Percentiles rank a stretch among this genome's conserved stretches.
phyloP scores from a whole-genome alignment of 345 rosid species.

The Lepidium aucheri region DNA sequence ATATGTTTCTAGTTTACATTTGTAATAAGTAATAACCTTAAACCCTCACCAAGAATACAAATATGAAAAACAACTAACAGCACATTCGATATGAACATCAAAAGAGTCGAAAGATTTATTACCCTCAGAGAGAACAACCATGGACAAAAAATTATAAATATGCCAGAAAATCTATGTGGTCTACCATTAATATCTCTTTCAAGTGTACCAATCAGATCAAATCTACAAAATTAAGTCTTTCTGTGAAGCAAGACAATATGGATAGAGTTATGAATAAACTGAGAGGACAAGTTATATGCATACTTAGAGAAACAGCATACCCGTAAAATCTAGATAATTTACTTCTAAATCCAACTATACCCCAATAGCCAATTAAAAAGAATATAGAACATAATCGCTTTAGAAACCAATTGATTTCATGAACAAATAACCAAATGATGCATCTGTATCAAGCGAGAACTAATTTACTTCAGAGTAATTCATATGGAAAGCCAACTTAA shows the following conservation, averaged over 20 bases:
- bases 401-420: too few species aligned
- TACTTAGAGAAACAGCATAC: background rate
- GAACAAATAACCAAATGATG: too few species aligned
- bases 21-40: background rate
- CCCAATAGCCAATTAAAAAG: too few species aligned
- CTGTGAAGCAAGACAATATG: background rate
- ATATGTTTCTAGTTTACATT: background rate
- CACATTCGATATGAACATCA: background rate
- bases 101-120: too few species aligned
- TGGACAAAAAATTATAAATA: too few species aligned
- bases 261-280: background rate
- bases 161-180: background rate
- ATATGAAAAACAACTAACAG: background rate
- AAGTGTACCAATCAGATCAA: background rate
- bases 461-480: too few species aligned
- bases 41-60: background rate
- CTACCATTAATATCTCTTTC: background rate
- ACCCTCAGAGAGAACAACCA: too few species aligned
- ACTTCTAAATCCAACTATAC: too few species aligned
- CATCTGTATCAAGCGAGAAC: too few species aligned
- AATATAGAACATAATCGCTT: too few species aligned
- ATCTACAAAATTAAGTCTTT: background rate
- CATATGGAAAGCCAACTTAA: too few species aligned
- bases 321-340: too few species aligned
- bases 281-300: background rate